Evolutionary conservation across 2,329 filamentous ascomycete genomes (phyloP), one percentile per base, ranked within the genome.

Genomic region (Hypoxylon sp.): DNA sequence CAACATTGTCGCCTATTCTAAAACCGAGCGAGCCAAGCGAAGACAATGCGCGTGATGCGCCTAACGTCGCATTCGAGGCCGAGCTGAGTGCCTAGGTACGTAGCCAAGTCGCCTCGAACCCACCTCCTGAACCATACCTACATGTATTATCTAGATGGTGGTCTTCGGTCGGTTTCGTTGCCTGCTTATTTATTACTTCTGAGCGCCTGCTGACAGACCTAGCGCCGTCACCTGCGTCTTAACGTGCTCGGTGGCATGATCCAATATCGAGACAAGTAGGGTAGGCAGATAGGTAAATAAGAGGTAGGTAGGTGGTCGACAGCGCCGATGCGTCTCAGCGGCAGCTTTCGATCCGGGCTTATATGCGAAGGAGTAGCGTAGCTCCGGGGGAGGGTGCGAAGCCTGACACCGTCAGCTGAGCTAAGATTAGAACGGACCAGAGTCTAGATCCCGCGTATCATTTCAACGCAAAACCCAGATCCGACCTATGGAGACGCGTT

Each of bases 381-480:
- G 28, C 38, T 7, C 38, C 36, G 23, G 25, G 25, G 25, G n/a
- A n/a, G n/a, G 25, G 32, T 45, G 32, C 51, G 36, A 21, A 43
- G 43, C 34, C 34, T 57, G 34, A n/a, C 55, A 46, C 48, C 34
- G 43, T 17, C 19, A 45, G 48, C 59, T 57, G 51, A 56, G 51
- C 50, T 63, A 50, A 59, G 64, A 60, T 48, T 60, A 38, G 45
- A 53, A 17, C 19, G 25, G 45, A 49, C 56, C 28, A 56, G 55
- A 56, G 57, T 64, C 60, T 60, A 56, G 60, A 67, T 48, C 45
- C 46, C 50, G 46, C 51, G 32, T 38, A 38, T 25, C 45, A 28
- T 23, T 23, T 41, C 17, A 21, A n/a, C 28, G 6, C 36, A 9
- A 61, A 60, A 34, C 32, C 17, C 48, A 38, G 51, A 53, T 38